Evolutionary conservation across 495 filamentous ascomycete genomes (phyloP).

Genomic region (Talaromyces nanjingensis): DNA sequence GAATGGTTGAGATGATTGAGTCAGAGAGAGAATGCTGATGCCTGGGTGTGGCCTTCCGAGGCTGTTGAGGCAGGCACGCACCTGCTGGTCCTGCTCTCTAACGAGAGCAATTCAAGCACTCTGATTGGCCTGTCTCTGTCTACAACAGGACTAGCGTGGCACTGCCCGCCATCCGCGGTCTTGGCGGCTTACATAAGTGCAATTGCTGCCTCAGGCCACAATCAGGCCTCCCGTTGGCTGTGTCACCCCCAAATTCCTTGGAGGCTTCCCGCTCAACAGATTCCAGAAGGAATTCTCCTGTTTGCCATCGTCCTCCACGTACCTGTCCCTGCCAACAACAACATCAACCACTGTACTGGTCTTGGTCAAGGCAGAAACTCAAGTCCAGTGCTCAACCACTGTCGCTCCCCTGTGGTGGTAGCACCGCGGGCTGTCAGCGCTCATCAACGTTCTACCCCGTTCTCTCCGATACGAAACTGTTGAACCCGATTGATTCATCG

Average conservation of each 20-base stretch:
- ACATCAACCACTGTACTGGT: neutral
- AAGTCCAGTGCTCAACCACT: neutral
- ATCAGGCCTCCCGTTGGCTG: neutral
- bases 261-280: neutral
- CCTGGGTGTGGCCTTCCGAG: neutral
- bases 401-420: neutral
- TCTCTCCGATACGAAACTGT: neutral
- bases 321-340: neutral
- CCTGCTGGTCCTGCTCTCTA: no score
- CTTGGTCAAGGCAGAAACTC: neutral
- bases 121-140: neutral
- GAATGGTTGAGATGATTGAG: neutral
- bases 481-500: neutral
- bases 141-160: neutral
- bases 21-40: neutral
- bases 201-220: neutral
- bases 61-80: neutral
- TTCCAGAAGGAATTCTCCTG: neutral
- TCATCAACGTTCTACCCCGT: neutral
- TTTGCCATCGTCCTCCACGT: neutral
- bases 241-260: neutral
- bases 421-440: neutral
- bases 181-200: neutral
- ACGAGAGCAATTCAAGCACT: neutral
- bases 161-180: neutral